Percentiles rank a stretch among this genome's conserved stretches.
Conservation (phyloP, 768 basidiomycete genomes). For the Hygrophorus pudorinus region DNA sequence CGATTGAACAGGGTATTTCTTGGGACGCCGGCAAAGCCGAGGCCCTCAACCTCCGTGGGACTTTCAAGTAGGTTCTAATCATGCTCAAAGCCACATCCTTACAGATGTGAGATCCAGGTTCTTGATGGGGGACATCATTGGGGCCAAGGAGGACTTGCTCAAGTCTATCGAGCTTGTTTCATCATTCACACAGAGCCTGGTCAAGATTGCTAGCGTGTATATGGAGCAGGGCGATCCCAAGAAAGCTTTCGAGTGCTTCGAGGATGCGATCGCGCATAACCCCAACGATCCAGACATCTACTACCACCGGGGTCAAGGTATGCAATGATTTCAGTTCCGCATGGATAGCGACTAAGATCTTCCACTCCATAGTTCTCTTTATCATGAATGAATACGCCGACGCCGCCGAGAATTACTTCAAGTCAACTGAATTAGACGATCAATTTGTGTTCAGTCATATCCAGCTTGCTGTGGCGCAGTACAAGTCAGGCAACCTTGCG, state of each 20-base stretch:
- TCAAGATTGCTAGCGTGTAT: slow-evolving; percentile 94
- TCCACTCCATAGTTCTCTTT: slow-evolving; percentile 59
- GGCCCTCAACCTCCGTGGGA: slow-evolving; percentile 87
- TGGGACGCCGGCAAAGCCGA: slow-evolving; percentile 69
- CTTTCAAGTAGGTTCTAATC: slow-evolving; percentile 70
- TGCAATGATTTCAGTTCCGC: slow-evolving; percentile 10
- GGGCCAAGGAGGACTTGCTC: slow-evolving; percentile 77
- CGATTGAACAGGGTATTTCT: slow-evolving; percentile 80
- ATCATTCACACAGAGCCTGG: slow-evolving; percentile 75
- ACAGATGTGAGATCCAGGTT: slow-evolving; percentile 42
- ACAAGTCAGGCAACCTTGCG: slow-evolving; percentile 72
- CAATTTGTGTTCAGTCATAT: slow-evolving; percentile 95
- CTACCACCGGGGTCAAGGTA: slow-evolving; percentile 97
- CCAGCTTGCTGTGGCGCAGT: slow-evolving; percentile 93
- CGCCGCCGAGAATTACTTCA: slow-evolving; percentile 85
- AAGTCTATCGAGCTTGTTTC: slow-evolving; percentile 62
- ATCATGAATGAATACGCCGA: slow-evolving; percentile 84
- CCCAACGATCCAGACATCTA: slow-evolving; percentile 88
- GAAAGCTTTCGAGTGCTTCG: slow-evolving; percentile 85
- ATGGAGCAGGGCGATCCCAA: slow-evolving; percentile 88
- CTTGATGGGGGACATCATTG: slow-evolving; percentile 73
- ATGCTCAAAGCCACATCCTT: not conserved
- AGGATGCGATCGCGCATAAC: slow-evolving; percentile 76
- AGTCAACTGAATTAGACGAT: slow-evolving; percentile 80
- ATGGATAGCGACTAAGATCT: not conserved